These are phyloP conservation scores for Rhodamnia rubescens DNA, from an alignment of 345 rosid species.

Conservation along the genomic window DNA sequence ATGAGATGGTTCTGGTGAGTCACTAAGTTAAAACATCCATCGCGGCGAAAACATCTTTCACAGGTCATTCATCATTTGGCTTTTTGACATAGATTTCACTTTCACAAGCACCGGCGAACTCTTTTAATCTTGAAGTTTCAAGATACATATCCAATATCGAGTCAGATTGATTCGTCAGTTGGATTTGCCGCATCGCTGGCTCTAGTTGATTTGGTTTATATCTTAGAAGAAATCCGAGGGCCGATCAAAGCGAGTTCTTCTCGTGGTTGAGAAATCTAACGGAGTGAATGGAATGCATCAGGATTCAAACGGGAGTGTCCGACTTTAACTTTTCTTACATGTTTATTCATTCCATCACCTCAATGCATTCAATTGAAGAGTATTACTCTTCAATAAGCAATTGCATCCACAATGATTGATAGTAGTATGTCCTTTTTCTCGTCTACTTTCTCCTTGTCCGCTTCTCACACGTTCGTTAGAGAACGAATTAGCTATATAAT, in stretches of 20 bases:
- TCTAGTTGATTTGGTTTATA: background rate
- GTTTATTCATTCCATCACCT: too few relatives aligned
- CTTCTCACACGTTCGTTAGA: background rate
- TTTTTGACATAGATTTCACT: background rate
- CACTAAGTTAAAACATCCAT: background rate
- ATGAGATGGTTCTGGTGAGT: conserved; percentile 58
- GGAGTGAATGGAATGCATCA: background rate
- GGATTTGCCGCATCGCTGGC: background rate
- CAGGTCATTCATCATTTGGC: background rate
- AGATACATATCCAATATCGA: background rate
- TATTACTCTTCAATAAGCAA: too few relatives aligned
- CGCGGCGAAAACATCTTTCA: background rate
- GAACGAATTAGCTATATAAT: background rate
- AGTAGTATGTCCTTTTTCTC: background rate
- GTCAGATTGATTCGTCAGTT: background rate
- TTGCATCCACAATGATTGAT: background rate
- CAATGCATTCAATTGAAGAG: too few relatives aligned
- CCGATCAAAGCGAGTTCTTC: background rate
- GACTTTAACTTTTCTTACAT: background rate
- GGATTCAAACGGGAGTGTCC: background rate
- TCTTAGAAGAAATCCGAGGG: background rate
- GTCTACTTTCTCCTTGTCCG: background rate
- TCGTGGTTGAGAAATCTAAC: background rate
- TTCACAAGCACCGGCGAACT: background rate
- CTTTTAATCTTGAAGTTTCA: background rate